Percentiles rank a stretch among this genome's conserved stretches.
Evolutionary conservation across 176 grass and related monocot genomes (phyloP).

Genomic region (Triticum timopheevii): DNA sequence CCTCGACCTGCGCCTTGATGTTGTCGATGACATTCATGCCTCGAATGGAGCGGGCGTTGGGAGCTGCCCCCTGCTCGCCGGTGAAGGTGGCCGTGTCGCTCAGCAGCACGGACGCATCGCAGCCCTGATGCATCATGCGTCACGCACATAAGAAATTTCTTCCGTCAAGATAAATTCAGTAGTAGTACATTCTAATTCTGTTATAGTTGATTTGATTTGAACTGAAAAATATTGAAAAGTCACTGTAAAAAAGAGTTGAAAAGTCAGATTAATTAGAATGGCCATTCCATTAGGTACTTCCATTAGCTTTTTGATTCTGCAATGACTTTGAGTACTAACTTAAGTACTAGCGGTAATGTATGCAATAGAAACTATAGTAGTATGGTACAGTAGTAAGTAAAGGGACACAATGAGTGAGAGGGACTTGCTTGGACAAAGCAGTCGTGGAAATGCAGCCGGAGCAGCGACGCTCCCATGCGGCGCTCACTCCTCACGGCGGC

Average conservation of each 20-base stretch:
- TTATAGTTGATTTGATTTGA: not conserved
- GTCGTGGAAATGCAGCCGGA: constrained; percentile 87
- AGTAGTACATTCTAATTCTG: not conserved
- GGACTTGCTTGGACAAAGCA: constrained; percentile 47
- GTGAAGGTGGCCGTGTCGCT: constrained; percentile 30
- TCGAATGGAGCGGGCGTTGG: constrained; percentile 39
- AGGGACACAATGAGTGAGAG: too few relatives aligned
- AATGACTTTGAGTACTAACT: not conserved
- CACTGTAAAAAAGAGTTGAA: not conserved
- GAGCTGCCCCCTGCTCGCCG: constrained; percentile 41
- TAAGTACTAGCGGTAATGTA: not conserved
- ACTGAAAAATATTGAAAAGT: not conserved
- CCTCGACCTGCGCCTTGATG: too few relatives aligned
- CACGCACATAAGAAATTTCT: not conserved
- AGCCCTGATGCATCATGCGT: constrained; percentile 27
- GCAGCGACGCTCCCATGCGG: constrained; percentile 78
- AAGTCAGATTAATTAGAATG: not conserved
- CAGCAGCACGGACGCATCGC: constrained; percentile 66
- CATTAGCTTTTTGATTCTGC: not conserved
- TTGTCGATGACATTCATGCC: constrained; percentile 11
- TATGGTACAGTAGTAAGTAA: too few relatives aligned
- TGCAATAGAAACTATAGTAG: too few relatives aligned
- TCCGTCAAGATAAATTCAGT: not conserved
- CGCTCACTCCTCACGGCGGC: constrained; percentile 40
- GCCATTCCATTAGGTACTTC: not conserved